phyloP scores from a whole-genome alignment of 106 monocot genomes.

The Xerophyta viscosa region DNA sequence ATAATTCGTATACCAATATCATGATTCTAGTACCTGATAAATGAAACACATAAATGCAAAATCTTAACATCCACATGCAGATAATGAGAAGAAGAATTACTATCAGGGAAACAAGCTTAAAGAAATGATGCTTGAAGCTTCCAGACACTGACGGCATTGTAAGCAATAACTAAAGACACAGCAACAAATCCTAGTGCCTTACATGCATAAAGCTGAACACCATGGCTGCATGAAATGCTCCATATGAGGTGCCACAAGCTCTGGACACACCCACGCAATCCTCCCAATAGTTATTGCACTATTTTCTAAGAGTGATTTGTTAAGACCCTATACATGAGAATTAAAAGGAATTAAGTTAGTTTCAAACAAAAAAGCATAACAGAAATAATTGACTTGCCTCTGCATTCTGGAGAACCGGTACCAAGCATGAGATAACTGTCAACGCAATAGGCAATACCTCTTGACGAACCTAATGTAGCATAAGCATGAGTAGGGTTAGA shows the following conservation, averaged over 20 bases:
- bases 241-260: constrained; percentile 86
- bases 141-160: not conserved
- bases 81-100: too few species aligned
- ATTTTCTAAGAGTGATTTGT: constrained; percentile 91
- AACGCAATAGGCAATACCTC: constrained; percentile 77
- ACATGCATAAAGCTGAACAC: constrained; percentile 80
- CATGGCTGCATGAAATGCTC: constrained; percentile 91
- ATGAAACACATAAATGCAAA: too few species aligned
- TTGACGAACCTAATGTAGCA: constrained; percentile 48
- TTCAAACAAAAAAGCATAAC: constrained; percentile 1
- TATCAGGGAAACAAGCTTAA: too few species aligned
- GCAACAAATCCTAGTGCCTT: constrained; percentile 13
- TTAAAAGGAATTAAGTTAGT: not conserved
- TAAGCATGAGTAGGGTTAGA: not conserved
- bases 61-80: too few species aligned
- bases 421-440: constrained; percentile 54
- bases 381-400: constrained; percentile 33
- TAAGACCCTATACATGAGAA: constrained; percentile 41
- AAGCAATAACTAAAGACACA: not conserved
- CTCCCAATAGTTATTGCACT: constrained; percentile 97
- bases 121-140: too few species aligned
- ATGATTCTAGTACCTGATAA: too few species aligned
- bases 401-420: constrained; percentile 73
- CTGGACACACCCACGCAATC: constrained; percentile 89
- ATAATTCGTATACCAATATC: too few species aligned